These are phyloP conservation scores for Angomonas deanei DNA, from an alignment of 208 protist species.

Conservation along the genomic window DNA sequence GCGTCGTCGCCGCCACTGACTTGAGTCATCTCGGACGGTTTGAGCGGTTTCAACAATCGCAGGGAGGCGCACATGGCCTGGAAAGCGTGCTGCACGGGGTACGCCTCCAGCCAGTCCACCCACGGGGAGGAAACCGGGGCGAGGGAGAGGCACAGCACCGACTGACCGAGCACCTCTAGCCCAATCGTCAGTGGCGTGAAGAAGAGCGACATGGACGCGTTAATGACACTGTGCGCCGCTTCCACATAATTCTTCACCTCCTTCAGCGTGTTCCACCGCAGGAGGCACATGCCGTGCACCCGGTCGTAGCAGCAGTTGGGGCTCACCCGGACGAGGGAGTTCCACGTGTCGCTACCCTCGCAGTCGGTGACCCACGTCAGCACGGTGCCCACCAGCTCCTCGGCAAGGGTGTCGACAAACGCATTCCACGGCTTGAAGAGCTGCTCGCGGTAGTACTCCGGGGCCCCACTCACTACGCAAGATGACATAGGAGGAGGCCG, in stretches of 20 bases:
- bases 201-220: slow-evolving; percentile 32
- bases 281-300: slow-evolving; percentile 28
- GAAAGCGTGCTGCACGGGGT: slow-evolving; percentile 32
- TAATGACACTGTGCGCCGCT: slow-evolving; percentile 34
- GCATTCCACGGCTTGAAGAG: slow-evolving; percentile 39
- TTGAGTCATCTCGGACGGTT: slow-evolving; percentile 20
- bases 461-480: slow-evolving; percentile 32
- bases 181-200: slow-evolving; percentile 39
- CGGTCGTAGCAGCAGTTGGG: slow-evolving; percentile 34
- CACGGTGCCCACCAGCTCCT: slow-evolving; percentile 23
- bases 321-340: slow-evolving; percentile 24
- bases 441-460: slow-evolving; percentile 39
- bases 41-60: slow-evolving; percentile 26
- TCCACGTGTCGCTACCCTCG: slow-evolving; percentile 12
- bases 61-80: slow-evolving; percentile 30
- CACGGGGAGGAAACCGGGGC: slow-evolving; percentile 30
- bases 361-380: slow-evolving; percentile 35
- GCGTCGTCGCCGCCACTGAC: neutral
- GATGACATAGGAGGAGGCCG: slow-evolving; percentile 27
- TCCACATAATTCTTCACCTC: slow-evolving; percentile 40
- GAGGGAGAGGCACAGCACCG: slow-evolving; percentile 39
- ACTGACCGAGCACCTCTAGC: slow-evolving; percentile 33
- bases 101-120: slow-evolving; percentile 32
- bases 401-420: slow-evolving; percentile 23
- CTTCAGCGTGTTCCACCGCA: slow-evolving; percentile 33